These are phyloP conservation scores for Ophiostoma ulmi DNA, from an alignment of 2,329 filamentous ascomycete species.

Conservation along the genomic window DNA sequence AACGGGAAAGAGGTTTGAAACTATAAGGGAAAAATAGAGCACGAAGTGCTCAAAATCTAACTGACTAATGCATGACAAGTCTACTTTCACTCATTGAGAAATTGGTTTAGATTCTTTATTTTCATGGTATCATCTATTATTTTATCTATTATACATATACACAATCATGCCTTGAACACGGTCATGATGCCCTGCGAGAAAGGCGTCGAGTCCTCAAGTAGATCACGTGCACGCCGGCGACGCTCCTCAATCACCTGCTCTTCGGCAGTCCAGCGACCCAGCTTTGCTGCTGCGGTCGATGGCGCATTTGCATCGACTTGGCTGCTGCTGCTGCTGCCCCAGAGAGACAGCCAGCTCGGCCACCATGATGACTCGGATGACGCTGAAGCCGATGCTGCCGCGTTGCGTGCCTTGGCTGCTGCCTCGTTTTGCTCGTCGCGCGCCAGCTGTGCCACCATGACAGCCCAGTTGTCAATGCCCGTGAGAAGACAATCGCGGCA, in stretches of 20 bases:
- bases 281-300: slow-evolving; percentile 16
- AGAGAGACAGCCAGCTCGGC: slow-evolving; percentile 40
- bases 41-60: not conserved
- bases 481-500: slow-evolving; percentile 74
- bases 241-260: slow-evolving; percentile 51
- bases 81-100: too few species aligned
- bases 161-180: slow-evolving; percentile 21
- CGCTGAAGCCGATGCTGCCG: not conserved
- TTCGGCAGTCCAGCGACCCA: slow-evolving; percentile 52
- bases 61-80: not conserved
- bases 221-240: slow-evolving; percentile 45
- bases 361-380: slow-evolving; percentile 26
- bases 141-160: not conserved
- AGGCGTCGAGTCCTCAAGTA: slow-evolving; percentile 47
- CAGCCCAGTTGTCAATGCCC: slow-evolving; percentile 74
- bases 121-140: slow-evolving; percentile 2
- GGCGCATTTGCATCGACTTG: slow-evolving; percentile 32
- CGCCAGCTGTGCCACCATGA: slow-evolving; percentile 67
- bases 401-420: not conserved
- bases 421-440: slow-evolving; percentile 38
- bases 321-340: slow-evolving; percentile 31
- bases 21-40: not conserved
- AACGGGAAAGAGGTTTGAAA: not conserved
- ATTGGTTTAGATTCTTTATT: too few species aligned
- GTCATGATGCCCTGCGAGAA: slow-evolving; percentile 29